Evolutionary conservation across 495 filamentous ascomycete species (phyloP), one percentile per base, ranked within the genome.

Genomic region (Hypoxylon trugodes): DNA sequence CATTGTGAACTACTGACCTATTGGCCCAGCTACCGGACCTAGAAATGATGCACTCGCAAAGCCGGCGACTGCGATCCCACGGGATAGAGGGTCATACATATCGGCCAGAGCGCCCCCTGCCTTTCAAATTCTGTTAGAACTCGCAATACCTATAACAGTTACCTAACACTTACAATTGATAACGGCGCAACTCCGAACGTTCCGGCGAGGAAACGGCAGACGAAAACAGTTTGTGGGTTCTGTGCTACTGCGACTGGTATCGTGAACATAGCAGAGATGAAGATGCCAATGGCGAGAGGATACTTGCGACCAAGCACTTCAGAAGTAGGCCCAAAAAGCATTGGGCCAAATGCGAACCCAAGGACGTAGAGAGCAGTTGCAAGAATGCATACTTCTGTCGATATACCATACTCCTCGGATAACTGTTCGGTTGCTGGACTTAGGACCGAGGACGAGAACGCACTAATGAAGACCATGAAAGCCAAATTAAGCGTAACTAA

Each of bases 11-110:
- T n/a, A n/a, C n/a, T n/a, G n/a, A n/a, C n/a, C n/a, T 16, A 81
- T 75, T 42, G 78, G 78, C 4, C 78, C 87, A 4, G 28, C 10
- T 30, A 30, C 28, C 4, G 28, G 28, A 10, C 28, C 28, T 4
- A 10, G 5, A 30, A 30, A 30, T 5, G 28, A 5, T 4, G 28
- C 28, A 30, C 5, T 30, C 4, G 28, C 4, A 10, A 5, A 30
- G 28, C 4, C 10, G 28, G 5, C 4, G 5, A 10, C 28, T 10
- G 28, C 28, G 10, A 30, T 30, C 28, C 28, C 28, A 4, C 28
- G 4, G 5, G 4, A 4, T 5, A 30, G 5, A 30, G 28, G 28
- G 28, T 30, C 10, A 4, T 10, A 30, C 5, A 30, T 30, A 10
- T 30, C 28, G 4, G 28, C 10, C 28, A 30, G 10, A 10, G 10